Evolutionary conservation across 2,329 filamentous ascomycete species (phyloP), one percentile per base, ranked within the genome.

Genomic region (Fragosphaeria purpurea): DNA sequence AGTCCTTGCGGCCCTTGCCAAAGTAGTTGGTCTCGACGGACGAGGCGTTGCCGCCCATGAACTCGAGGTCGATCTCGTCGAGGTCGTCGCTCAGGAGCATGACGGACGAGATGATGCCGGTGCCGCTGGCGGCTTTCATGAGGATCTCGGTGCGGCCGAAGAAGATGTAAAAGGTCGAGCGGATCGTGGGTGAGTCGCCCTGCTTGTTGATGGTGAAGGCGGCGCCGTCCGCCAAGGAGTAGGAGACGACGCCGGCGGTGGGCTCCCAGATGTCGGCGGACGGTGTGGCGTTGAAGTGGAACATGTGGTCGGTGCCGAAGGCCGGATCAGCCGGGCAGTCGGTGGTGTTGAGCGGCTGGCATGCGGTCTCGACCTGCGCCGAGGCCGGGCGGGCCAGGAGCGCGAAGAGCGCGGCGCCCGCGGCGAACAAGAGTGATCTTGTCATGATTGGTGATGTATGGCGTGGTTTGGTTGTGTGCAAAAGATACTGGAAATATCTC

Each of bases 31-130:
- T 83, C 59, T 86, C 75, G 7, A 79, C 84, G 37, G 74, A 67
- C 12, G 73, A 78, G 50, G 70, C 67, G 61, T 87, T 83, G 51
- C 75, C 75, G 44, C 87, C 87, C 52, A 88, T 75, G 61, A 87
- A 86, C 63, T 93, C 87, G 79, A 87, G 91, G 62, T 95, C 89
- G 41, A 95, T 82, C 67, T 95, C 88, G 63, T 95, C 89, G 11
- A 91, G 75, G 59, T 89, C 83, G 58, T 93, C 85, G 47, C 85
- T 91, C 57, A 93, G 75, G 65, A 91, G 76, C 63, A 95, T 90
- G 61, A 94, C 83, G 55, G 86, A 82, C 61, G 83, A 88, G 59
- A 95, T 79, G 55, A 95, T 83, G 47, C 89, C 89, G 7, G 70
- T 70, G 13, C 89, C 89, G 1, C 73, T 69, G 1, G 89, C 82